These are phyloP conservation scores for Crithidia bombi DNA, from an alignment of 208 protist genomes.

Conservation along the genomic window DNA sequence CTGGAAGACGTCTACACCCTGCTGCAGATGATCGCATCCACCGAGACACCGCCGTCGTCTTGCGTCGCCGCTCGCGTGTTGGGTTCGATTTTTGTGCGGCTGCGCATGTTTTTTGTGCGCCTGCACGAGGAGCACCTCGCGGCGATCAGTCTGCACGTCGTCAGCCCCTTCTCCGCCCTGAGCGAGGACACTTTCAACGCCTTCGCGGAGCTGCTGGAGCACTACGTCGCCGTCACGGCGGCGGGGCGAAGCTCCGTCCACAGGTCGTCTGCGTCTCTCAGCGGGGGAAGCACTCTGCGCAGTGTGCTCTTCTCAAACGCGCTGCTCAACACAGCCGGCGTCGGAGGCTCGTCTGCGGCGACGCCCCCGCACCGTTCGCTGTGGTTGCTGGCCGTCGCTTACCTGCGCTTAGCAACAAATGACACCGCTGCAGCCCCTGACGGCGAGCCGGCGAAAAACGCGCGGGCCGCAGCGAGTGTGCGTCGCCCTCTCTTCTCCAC, in stretches of 20 bases:
- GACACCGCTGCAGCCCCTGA: conserved; percentile 1
- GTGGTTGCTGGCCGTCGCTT: conserved; percentile 52
- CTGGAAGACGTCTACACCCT: conserved; percentile 40
- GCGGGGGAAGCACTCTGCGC: not conserved
- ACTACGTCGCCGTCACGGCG: conserved; percentile 25
- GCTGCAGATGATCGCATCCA: conserved; percentile 20
- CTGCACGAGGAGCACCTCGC: conserved; percentile 38
- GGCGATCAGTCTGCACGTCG: conserved; percentile 21
- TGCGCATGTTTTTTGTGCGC: conserved; percentile 23
- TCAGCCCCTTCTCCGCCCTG: conserved; percentile 27
- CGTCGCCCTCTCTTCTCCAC: conserved; percentile 5
- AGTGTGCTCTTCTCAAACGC: not conserved
- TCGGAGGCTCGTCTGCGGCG: not conserved
- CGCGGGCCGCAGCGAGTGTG: too few relatives aligned
- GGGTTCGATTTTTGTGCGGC: conserved; percentile 21
- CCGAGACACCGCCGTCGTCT: not conserved
- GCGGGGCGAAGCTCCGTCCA: not conserved
- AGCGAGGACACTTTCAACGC: conserved; percentile 39
- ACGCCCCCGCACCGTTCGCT: conserved; percentile 36
- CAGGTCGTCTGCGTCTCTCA: not conserved
- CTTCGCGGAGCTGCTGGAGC: conserved; percentile 36
- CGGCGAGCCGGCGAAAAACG: not conserved
- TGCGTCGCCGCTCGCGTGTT: conserved; percentile 3
- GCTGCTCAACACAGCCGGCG: not conserved
- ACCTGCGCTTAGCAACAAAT: conserved; percentile 48